Conservation (phyloP, 345 rosid genomes). For the Citrus australasica region DNA sequence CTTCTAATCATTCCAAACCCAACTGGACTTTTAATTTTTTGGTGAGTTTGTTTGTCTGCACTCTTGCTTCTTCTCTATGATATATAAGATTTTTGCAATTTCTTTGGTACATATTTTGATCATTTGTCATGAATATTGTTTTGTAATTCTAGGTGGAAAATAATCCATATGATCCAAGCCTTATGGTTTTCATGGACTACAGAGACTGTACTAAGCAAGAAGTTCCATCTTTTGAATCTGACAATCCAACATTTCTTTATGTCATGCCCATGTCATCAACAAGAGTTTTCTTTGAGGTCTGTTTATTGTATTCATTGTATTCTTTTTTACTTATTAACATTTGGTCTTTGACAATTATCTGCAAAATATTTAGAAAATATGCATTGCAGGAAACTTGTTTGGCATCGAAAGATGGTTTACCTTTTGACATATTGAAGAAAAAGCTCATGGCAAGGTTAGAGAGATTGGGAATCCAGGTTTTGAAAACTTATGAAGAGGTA, state of each 20-base stretch:
- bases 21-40: neutral
- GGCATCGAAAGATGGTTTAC: constrained; percentile 93
- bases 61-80: neutral
- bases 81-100: neutral
- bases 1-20: neutral
- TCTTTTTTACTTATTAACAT: neutral
- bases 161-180: constrained; percentile 86
- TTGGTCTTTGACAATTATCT: neutral
- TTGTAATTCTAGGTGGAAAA: constrained; percentile 70
- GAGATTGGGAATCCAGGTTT: constrained; percentile 64
- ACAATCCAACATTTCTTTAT: constrained; percentile 86
- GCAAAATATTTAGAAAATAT: constrained; percentile 17
- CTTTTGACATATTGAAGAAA: constrained; percentile 71
- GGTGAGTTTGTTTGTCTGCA: neutral
- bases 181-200: constrained; percentile 99
- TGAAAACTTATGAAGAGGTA: constrained; percentile 87
- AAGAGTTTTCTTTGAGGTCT: constrained; percentile 89
- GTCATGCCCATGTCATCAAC: constrained; percentile 86
- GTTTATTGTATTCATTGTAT: constrained; percentile 1
- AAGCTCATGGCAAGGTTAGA: constrained; percentile 77
- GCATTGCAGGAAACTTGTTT: constrained; percentile 84
- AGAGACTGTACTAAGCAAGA: constrained; percentile 63
- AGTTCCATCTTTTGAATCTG: constrained; percentile 51
- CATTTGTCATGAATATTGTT: constrained; percentile 1
- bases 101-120: neutral